Percentiles rank a stretch among this genome's conserved stretches.
Evolutionary conservation across 2,329 filamentous ascomycete species (phyloP).

Genomic region (Delphinella strobiligena): DNA sequence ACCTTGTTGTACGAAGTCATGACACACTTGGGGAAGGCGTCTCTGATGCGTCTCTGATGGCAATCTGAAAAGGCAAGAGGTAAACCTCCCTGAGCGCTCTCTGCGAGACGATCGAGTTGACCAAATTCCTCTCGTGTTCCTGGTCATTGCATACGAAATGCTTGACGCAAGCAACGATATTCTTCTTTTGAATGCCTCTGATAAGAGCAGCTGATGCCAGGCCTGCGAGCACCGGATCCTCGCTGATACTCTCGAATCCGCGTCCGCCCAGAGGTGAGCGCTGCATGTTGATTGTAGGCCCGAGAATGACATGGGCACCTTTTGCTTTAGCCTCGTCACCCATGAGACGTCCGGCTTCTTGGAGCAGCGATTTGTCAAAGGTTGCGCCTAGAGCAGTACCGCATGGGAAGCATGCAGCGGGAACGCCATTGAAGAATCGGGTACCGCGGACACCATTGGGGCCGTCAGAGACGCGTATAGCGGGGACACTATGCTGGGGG

Average conservation of each 20-base stretch:
- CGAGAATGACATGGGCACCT: slow-evolving; percentile 61
- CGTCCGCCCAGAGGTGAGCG: slow-evolving; percentile 71
- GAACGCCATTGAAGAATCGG: slow-evolving; percentile 52
- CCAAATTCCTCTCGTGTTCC: slow-evolving; percentile 54
- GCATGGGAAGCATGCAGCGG: slow-evolving; percentile 65
- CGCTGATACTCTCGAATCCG: slow-evolving; percentile 79
- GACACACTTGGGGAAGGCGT: slow-evolving; percentile 51
- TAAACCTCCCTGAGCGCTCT: slow-evolving; percentile 58
- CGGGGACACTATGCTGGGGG: slow-evolving; percentile 48
- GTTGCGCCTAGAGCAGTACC: slow-evolving; percentile 68
- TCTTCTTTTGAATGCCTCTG: slow-evolving; percentile 56
- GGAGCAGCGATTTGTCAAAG: slow-evolving; percentile 61
- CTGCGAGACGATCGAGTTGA: slow-evolving; percentile 53
- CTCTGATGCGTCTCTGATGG: slow-evolving; percentile 52
- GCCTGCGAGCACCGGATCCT: slow-evolving; percentile 67
- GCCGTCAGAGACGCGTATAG: slow-evolving; percentile 54
- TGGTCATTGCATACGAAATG: slow-evolving; percentile 66
- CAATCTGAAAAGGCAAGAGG: slow-evolving; percentile 64
- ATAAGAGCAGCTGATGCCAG: slow-evolving; percentile 53
- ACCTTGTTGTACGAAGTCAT: slow-evolving; percentile 69
- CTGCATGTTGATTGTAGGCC: slow-evolving; percentile 71
- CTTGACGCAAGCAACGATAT: slow-evolving; percentile 68
- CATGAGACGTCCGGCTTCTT: slow-evolving; percentile 57
- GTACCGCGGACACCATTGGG: slow-evolving; percentile 59
- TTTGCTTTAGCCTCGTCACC: slow-evolving; percentile 61